These are phyloP conservation scores for Bryoglossum gracile DNA, from an alignment of 495 filamentous ascomycete species.

Conservation along the genomic window DNA sequence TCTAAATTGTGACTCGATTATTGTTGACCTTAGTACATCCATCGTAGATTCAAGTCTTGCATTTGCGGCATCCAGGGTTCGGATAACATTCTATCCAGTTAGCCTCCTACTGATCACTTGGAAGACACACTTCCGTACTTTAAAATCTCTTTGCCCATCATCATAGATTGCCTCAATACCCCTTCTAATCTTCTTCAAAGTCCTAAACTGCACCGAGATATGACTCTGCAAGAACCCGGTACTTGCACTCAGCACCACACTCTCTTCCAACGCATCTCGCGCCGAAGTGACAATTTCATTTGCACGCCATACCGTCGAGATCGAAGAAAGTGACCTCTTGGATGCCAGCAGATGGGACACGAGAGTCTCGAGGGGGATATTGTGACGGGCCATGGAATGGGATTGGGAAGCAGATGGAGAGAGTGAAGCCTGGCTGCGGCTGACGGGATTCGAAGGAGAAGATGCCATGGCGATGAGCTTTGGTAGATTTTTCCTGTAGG, in stretches of 20 bases:
- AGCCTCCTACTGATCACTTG: too few relatives aligned
- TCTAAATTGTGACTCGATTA: slow-evolving; percentile 68
- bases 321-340: slow-evolving; percentile 85
- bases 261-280: slow-evolving; percentile 69
- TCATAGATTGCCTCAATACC: slow-evolving; percentile 48
- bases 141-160: slow-evolving; percentile 41
- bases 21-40: slow-evolving; percentile 57
- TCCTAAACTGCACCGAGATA: slow-evolving; percentile 62
- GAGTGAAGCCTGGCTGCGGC: slow-evolving; percentile 18
- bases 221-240: slow-evolving; percentile 68
- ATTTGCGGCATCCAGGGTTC: slow-evolving; percentile 68
- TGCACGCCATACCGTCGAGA: slow-evolving; percentile 75
- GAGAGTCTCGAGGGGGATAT: slow-evolving; percentile 58
- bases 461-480: slow-evolving; percentile 8
- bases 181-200: slow-evolving; percentile 59
- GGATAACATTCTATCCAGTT: slow-evolving; percentile 55
- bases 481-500: not conserved
- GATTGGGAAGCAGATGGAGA: slow-evolving; percentile 19
- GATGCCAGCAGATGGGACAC: slow-evolving; percentile 78
- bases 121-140: too few relatives aligned
- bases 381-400: slow-evolving; percentile 12
- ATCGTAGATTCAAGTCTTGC: slow-evolving; percentile 64
- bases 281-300: slow-evolving; percentile 78
- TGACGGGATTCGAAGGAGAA: slow-evolving; percentile 4
- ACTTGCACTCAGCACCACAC: slow-evolving; percentile 67